Conservation (phyloP, 1,284 basidiomycete genomes). For the Leccinum brunneo-olivaceum region DNA sequence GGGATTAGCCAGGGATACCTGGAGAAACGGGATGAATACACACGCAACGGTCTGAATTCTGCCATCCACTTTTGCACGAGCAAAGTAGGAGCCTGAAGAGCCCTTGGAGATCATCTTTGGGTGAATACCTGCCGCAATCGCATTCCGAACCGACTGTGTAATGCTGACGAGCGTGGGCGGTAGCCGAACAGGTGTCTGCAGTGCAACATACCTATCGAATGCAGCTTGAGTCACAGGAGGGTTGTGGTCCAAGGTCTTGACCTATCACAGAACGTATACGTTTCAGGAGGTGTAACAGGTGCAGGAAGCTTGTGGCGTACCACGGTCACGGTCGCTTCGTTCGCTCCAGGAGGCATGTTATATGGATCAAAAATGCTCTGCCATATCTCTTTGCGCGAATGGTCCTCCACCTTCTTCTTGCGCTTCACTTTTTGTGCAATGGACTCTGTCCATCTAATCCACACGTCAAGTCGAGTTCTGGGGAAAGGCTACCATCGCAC, state of each 20-base stretch:
- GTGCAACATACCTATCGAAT: constrained; percentile 54
- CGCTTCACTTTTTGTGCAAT: constrained; percentile 78
- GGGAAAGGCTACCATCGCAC: constrained; percentile 28
- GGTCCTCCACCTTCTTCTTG: constrained; percentile 68
- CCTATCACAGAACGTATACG: constrained; percentile 28
- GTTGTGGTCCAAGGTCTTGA: constrained; percentile 74
- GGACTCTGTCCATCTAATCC: constrained; percentile 70
- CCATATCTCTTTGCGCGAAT: constrained; percentile 65
- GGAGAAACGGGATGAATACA: constrained; percentile 26
- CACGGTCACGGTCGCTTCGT: constrained; percentile 13
- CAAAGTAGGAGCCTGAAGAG: constrained; percentile 84
- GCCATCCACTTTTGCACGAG: constrained; percentile 65
- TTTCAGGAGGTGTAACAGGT: constrained; percentile 2
- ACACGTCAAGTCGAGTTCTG: constrained; percentile 4
- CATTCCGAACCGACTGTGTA: constrained; percentile 57
- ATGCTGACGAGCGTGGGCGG: constrained; percentile 36
- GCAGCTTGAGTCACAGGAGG: constrained; percentile 65
- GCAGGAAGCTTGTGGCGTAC: constrained; percentile 16
- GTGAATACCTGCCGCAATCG: constrained; percentile 72
- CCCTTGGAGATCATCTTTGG: constrained; percentile 87
- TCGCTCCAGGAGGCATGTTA: constrained; percentile 19
- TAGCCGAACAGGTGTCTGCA: background rate
- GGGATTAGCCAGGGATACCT: constrained; percentile 2
- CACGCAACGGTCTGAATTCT: constrained; percentile 73
- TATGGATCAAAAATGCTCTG: constrained; percentile 71